Conservation (phyloP, 1,139 yeast species). For the Scheffersomyces insectosa region DNA sequence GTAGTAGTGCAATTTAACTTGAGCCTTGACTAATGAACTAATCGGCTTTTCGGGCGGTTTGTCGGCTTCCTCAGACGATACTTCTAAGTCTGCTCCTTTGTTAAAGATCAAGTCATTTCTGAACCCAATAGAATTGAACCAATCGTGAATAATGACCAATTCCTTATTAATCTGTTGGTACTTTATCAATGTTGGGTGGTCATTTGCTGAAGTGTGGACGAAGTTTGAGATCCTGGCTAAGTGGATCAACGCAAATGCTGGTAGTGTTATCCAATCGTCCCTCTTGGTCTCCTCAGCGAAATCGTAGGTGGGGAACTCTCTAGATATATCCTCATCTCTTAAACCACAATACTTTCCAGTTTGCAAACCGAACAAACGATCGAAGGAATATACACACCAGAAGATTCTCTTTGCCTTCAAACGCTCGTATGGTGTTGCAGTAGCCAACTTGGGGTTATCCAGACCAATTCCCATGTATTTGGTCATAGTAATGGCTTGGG, state of each 20-base stretch:
- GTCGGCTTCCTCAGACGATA: neutral
- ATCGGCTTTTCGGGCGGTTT: neutral
- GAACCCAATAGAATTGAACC: constrained; percentile 43
- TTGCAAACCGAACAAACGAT: constrained; percentile 55
- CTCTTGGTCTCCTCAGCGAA: constrained; percentile 27
- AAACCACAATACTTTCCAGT: constrained; percentile 52
- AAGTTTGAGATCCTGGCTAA: constrained; percentile 41
- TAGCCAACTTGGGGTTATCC: constrained; percentile 16
- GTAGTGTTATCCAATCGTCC: constrained; percentile 57
- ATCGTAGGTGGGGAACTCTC: constrained; percentile 36
- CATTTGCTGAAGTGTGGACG: constrained; percentile 30
- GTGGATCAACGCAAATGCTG: constrained; percentile 50
- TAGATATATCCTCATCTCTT: constrained; percentile 33
- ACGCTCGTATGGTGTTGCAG: constrained; percentile 44
- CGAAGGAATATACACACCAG: constrained; percentile 60
- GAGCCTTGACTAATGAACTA: constrained; percentile 29
- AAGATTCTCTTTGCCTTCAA: constrained; percentile 55
- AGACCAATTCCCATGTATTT: constrained; percentile 58
- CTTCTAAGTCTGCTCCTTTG: constrained; percentile 5
- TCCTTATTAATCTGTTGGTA: constrained; percentile 38
- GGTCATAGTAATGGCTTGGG: constrained; percentile 55
- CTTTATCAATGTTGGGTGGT: constrained; percentile 29
- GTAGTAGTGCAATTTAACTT: constrained; percentile 42
- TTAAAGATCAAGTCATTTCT: constrained; percentile 30
- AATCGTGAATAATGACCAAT: constrained; percentile 26